phyloP scores from a whole-genome alignment of 495 filamentous ascomycete species.

The Neurospora tetraspora region DNA sequence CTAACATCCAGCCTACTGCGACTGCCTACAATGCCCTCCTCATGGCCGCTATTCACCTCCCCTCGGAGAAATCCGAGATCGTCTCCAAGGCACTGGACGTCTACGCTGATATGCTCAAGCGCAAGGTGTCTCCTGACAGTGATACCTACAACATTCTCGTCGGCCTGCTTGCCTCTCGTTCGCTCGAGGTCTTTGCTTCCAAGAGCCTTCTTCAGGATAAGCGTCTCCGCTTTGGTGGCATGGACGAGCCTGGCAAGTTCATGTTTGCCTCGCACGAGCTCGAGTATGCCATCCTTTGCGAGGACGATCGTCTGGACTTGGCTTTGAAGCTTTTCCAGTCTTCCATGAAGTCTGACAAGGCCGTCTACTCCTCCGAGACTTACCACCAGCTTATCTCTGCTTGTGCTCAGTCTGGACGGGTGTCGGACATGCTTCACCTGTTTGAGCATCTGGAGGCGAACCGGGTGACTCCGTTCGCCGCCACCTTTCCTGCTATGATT shows the following conservation, averaged over 20 bases:
- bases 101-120: constrained; percentile 90
- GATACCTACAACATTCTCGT: constrained; percentile 82
- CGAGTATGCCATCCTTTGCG: constrained; percentile 69
- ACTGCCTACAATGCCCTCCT: constrained; percentile 85
- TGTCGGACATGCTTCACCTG: constrained; percentile 79
- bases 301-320: constrained; percentile 75
- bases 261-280: constrained; percentile 79
- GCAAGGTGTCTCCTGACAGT: constrained; percentile 69
- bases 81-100: constrained; percentile 87
- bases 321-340: constrained; percentile 77
- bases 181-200: constrained; percentile 59
- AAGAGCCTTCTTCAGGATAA: constrained; percentile 66
- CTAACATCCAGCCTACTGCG: constrained; percentile 68
- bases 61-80: constrained; percentile 61
- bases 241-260: constrained; percentile 80
- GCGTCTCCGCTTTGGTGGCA: constrained; percentile 67
- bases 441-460: constrained; percentile 82
- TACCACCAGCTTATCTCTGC: constrained; percentile 76
- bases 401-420: constrained; percentile 65
- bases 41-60: constrained; percentile 67
- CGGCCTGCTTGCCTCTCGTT: constrained; percentile 65
- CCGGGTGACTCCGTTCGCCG: constrained; percentile 59
- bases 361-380: constrained; percentile 49
- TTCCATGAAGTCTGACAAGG: constrained; percentile 53
- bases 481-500: constrained; percentile 87